These are phyloP conservation scores for Talaromyces trachyspermus DNA, from an alignment of 495 filamentous ascomycete species.

Conservation along the genomic window DNA sequence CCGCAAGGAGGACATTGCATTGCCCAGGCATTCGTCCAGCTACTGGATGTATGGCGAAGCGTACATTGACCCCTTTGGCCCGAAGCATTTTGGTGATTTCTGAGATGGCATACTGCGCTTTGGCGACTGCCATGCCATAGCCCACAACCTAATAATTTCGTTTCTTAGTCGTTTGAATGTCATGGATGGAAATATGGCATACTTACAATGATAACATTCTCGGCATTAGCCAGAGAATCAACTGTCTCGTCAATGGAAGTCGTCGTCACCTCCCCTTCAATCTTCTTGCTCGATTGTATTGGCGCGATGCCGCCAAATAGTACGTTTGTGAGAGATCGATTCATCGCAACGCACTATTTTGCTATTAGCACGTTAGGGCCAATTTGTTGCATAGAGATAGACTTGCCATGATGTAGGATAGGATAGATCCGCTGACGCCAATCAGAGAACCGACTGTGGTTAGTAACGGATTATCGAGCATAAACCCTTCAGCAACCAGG, in stretches of 20 bases:
- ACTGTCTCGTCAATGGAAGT: conserved; percentile 69
- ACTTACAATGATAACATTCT: conserved; percentile 66
- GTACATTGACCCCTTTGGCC: conserved; percentile 61
- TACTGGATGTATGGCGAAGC: conserved; percentile 82
- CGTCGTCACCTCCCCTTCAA: conserved; percentile 64
- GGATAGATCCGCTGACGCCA: conserved; percentile 72
- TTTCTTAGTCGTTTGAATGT: too few relatives aligned
- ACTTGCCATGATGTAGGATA: conserved; percentile 63
- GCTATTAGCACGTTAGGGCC: not conserved
- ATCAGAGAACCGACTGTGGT: conserved; percentile 75
- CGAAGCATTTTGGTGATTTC: conserved; percentile 68
- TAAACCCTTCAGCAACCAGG: conserved; percentile 74
- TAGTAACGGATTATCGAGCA: conserved; percentile 75
- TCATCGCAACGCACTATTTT: conserved; percentile 71
- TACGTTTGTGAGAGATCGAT: conserved; percentile 70
- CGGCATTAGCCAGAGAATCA: conserved; percentile 59
- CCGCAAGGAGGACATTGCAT: conserved; percentile 76
- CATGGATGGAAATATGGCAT: too few relatives aligned
- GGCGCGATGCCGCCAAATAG: conserved; percentile 71
- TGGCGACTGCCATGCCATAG: conserved; percentile 83
- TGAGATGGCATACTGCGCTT: conserved; percentile 77
- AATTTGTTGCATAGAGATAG: not conserved
- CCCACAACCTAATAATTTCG: conserved; percentile 64
- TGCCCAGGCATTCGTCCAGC: conserved; percentile 82
- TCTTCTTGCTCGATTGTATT: conserved; percentile 54